A percentile compares a stretch with the other conserved stretches of the same genome.
Conservation (phyloP, 2,329 filamentous ascomycete genomes). For the Nemania diffusa region DNA sequence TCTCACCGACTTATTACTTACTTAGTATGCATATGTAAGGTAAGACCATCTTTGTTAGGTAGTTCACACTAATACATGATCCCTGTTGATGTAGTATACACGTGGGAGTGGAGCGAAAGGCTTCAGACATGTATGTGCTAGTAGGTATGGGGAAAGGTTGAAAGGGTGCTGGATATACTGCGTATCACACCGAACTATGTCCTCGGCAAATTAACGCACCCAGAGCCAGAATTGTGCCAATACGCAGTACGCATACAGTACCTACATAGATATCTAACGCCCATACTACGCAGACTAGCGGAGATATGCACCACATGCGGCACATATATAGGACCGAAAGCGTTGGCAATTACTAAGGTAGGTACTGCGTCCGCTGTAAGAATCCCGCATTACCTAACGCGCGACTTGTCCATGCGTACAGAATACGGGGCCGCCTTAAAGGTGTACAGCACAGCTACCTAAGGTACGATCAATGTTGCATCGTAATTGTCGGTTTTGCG, state of each 20-base stretch:
- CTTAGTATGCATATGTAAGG: neutral
- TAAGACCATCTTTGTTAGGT: too few relatives aligned
- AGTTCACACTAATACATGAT: conserved; percentile 2
- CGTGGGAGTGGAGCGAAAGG: conserved; percentile 16
- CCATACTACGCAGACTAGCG: neutral
- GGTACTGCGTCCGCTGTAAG: neutral
- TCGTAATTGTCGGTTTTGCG: neutral
- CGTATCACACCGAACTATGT: conserved; percentile 13
- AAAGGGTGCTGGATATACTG: too few relatives aligned
- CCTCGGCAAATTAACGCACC: conserved; percentile 12
- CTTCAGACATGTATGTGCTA: neutral
- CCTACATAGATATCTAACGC: too few relatives aligned
- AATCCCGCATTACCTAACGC: too few relatives aligned
- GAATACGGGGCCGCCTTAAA: conserved; percentile 9
- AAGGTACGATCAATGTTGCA: neutral
- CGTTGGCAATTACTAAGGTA: neutral
- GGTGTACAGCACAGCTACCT: neutral
- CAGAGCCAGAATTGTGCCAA: conserved; percentile 3
- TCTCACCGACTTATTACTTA: neutral
- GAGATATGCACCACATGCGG: neutral
- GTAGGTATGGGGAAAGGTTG: neutral
- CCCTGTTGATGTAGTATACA: conserved; percentile 13
- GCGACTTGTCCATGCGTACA: conserved; percentile 12
- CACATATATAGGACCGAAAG: neutral
- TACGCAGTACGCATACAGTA: neutral